These are phyloP conservation scores for Globisporangium cederbergense DNA, from an alignment of 352 stramenopile genomes.

Conservation along the genomic window DNA sequence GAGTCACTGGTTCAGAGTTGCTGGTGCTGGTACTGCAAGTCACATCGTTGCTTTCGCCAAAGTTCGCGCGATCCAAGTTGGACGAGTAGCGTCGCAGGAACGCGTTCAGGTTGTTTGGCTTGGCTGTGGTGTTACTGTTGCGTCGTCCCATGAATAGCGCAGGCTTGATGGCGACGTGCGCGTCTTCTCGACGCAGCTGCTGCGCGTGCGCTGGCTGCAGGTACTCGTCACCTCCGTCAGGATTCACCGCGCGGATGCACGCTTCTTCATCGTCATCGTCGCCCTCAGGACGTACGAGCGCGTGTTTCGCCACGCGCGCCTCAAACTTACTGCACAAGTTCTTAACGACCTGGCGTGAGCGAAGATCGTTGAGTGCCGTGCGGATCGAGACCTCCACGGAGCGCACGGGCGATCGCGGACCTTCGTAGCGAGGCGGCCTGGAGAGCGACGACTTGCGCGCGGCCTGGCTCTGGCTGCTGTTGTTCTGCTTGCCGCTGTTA, in stretches of 20 bases:
- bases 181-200: slow-evolving; percentile 11
- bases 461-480: neutral
- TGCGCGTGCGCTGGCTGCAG: slow-evolving; percentile 14
- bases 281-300: slow-evolving; percentile 9
- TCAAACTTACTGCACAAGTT: slow-evolving; percentile 56
- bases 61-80: slow-evolving; percentile 45
- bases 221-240: slow-evolving; percentile 15
- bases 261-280: slow-evolving; percentile 19
- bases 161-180: neutral
- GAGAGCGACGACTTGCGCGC: slow-evolving; percentile 13
- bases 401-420: slow-evolving; percentile 1
- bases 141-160: slow-evolving; percentile 9
- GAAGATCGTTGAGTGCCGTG: slow-evolving; percentile 40
- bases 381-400: slow-evolving; percentile 47
- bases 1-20: neutral
- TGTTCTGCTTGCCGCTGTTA: neutral
- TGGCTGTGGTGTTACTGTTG: slow-evolving; percentile 20
- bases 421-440: slow-evolving; percentile 16
- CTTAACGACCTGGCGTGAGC: slow-evolving; percentile 47
- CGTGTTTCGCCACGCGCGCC: slow-evolving; percentile 15
- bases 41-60: slow-evolving; percentile 7
- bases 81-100: slow-evolving; percentile 65
- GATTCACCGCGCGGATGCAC: slow-evolving; percentile 8
- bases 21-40: slow-evolving; percentile 1
- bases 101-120: slow-evolving; percentile 62